phyloP scores from a whole-genome alignment of 2,329 filamentous ascomycete genomes.

The Botrytis pseudocinerea region DNA sequence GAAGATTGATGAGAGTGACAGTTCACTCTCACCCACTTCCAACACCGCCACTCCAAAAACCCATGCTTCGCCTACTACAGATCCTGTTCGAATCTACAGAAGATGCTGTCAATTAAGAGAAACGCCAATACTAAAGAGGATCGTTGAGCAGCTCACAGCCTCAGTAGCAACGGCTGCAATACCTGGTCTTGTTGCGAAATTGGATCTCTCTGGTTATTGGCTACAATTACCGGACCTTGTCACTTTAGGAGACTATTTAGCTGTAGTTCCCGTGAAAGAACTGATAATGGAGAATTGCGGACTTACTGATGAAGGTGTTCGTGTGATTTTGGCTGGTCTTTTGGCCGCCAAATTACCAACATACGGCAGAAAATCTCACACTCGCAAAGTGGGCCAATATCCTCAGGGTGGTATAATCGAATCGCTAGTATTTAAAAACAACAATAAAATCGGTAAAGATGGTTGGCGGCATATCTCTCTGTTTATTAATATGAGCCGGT shows the following conservation, averaged over 20 bases:
- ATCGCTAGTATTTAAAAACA: conserved; percentile 85
- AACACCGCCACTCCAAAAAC: conserved; percentile 47
- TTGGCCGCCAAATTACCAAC: conserved; percentile 73
- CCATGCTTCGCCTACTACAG: conserved; percentile 76
- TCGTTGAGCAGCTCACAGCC: conserved; percentile 82
- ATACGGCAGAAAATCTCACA: conserved; percentile 39
- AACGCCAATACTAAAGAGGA: conserved; percentile 85
- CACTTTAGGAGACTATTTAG: conserved; percentile 90
- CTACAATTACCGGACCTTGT: conserved; percentile 81
- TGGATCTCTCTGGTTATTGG: conserved; percentile 83
- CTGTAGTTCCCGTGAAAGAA: conserved; percentile 87
- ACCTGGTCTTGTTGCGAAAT: conserved; percentile 74
- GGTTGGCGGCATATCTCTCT: conserved; percentile 91
- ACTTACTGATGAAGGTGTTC: conserved; percentile 80
- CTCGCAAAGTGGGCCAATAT: conserved; percentile 32
- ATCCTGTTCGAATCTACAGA: conserved; percentile 89
- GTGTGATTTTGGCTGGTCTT: conserved; percentile 83
- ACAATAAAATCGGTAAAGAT: conserved; percentile 76
- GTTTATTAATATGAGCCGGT: conserved; percentile 87
- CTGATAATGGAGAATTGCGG: conserved; percentile 85
- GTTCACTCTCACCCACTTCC: conserved; percentile 42
- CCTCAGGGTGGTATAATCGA: conserved; percentile 71
- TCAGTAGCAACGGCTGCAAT: conserved; percentile 57
- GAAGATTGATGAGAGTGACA: conserved; percentile 66
- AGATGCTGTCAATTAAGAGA: conserved; percentile 93